phyloP scores from a whole-genome alignment of 495 filamentous ascomycete species.

The Aspergillus ellipticus region DNA sequence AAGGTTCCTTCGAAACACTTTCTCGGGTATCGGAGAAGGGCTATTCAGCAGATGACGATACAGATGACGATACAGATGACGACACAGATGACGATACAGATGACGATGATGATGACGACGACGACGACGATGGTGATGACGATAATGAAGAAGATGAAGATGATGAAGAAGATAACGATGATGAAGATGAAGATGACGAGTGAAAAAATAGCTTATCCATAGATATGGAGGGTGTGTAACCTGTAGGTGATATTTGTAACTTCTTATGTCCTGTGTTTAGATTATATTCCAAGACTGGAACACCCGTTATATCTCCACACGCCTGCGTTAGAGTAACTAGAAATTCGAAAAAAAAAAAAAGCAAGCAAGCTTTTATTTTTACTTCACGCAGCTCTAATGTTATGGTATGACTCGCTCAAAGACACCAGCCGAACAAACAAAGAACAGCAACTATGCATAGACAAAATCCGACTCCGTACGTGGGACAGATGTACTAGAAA shows the following conservation, averaged over 20 bases:
- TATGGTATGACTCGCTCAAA: slow-evolving; percentile 8
- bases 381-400: not conserved
- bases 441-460: not conserved
- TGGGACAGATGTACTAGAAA: too few relatives aligned
- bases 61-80: not conserved
- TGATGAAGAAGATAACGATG: not conserved
- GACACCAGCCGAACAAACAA: slow-evolving; percentile 6
- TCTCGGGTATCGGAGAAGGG: too few relatives aligned
- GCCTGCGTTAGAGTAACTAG: not conserved
- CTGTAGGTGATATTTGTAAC: not conserved
- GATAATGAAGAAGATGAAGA: too few relatives aligned
- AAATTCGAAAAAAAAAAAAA: not conserved
- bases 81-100: not conserved
- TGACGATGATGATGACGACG: too few relatives aligned
- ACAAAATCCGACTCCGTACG: not conserved
- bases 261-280: too few relatives aligned
- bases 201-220: not conserved
- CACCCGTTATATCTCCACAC: not conserved
- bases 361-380: not conserved
- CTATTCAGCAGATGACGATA: not conserved
- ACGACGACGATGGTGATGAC: not conserved
- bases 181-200: not conserved
- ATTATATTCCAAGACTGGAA: not conserved
- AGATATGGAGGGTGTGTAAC: not conserved
- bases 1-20: too few relatives aligned